These are phyloP conservation scores for Waltergamsia citrina DNA, from an alignment of 2,329 filamentous ascomycete genomes.

Conservation along the genomic window DNA sequence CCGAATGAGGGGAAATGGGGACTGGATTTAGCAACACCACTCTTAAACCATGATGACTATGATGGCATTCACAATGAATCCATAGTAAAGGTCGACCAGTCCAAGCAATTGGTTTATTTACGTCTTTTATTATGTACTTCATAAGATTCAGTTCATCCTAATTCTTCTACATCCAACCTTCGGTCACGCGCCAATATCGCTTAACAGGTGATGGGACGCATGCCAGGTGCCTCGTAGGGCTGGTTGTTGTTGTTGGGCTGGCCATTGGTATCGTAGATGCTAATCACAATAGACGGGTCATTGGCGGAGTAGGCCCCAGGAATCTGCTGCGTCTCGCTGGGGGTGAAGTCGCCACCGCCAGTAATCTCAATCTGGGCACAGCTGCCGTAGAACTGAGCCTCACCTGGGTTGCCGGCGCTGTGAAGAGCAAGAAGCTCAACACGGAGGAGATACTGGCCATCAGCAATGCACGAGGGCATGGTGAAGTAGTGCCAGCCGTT, in stretches of 20 bases:
- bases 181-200: too few relatives aligned
- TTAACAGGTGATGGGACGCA: slow-evolving; percentile 15
- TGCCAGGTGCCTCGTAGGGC: slow-evolving; percentile 24
- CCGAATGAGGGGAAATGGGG: too few relatives aligned
- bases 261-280: slow-evolving; percentile 21
- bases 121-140: too few relatives aligned
- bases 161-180: too few relatives aligned
- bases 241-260: slow-evolving; percentile 18
- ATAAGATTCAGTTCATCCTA: too few relatives aligned
- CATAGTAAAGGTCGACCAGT: too few relatives aligned
- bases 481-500: slow-evolving; percentile 23
- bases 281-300: slow-evolving; percentile 22
- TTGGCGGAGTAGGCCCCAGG: slow-evolving; percentile 22
- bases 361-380: slow-evolving; percentile 21
- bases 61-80: too few relatives aligned
- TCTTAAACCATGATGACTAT: too few relatives aligned
- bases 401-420: slow-evolving; percentile 15
- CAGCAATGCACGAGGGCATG: slow-evolving; percentile 25
- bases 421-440: slow-evolving; percentile 32
- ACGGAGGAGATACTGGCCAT: slow-evolving; percentile 31
- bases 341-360: slow-evolving; percentile 12
- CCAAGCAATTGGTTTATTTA: too few relatives aligned
- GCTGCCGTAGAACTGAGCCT: slow-evolving; percentile 13
- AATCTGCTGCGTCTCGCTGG: slow-evolving; percentile 11
- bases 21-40: too few relatives aligned